Evolutionary conservation across 2,329 filamentous ascomycete genomes (phyloP).

Genomic region (Neopestalotiopsis clavispora): DNA sequence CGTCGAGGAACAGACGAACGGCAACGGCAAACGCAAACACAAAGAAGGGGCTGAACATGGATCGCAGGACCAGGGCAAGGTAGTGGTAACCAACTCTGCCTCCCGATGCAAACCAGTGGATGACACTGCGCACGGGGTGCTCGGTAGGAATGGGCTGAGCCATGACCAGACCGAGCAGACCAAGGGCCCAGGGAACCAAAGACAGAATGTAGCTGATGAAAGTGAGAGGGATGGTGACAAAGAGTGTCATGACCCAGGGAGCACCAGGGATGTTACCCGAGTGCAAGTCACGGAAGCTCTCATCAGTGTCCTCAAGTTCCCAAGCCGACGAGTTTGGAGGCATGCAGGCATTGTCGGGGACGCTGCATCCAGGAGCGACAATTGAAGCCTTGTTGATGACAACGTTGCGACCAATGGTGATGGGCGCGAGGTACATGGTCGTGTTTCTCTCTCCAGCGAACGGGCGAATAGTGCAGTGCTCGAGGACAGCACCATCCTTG

Average conservation of each 20-base stretch:
- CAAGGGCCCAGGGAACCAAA: slow-evolving; percentile 49
- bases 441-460: slow-evolving; percentile 63
- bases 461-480: slow-evolving; percentile 53
- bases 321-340: slow-evolving; percentile 63
- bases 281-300: slow-evolving; percentile 51
- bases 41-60: slow-evolving; percentile 47
- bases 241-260: slow-evolving; percentile 48
- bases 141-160: slow-evolving; percentile 36
- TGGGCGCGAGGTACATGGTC: slow-evolving; percentile 59
- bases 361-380: slow-evolving; percentile 52
- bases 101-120: slow-evolving; percentile 54
- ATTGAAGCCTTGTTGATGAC: slow-evolving; percentile 54
- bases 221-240: slow-evolving; percentile 49
- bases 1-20: slow-evolving; percentile 46
- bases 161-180: slow-evolving; percentile 50
- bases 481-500: slow-evolving; percentile 51
- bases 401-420: slow-evolving; percentile 52
- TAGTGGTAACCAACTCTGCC: slow-evolving; percentile 56
- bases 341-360: slow-evolving; percentile 56
- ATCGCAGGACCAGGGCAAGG: slow-evolving; percentile 47
- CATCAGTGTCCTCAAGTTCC: slow-evolving; percentile 53
- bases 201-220: slow-evolving; percentile 46
- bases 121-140: slow-evolving; percentile 44
- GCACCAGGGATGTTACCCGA: slow-evolving; percentile 42
- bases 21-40: slow-evolving; percentile 47